Evolutionary conservation across 2,329 filamentous ascomycete species (phyloP).

Genomic region (Stachybotrys echinatus): DNA sequence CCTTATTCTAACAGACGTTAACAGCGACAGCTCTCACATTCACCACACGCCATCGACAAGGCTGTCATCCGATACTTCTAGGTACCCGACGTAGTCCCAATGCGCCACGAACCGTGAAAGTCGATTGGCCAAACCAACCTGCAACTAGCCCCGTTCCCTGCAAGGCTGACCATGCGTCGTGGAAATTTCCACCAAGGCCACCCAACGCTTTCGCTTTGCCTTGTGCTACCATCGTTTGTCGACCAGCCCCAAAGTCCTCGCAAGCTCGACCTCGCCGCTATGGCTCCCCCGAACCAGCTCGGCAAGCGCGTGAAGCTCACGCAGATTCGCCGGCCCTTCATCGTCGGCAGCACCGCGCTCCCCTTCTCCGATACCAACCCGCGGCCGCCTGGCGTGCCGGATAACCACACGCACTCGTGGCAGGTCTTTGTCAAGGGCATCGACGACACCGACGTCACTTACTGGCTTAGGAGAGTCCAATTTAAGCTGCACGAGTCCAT

Average conservation of each 20-base stretch:
- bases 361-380: slow-evolving; percentile 77
- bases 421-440: slow-evolving; percentile 88
- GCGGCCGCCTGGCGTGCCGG: slow-evolving; percentile 68
- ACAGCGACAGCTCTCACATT: background rate
- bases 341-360: slow-evolving; percentile 75
- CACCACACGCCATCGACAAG: background rate
- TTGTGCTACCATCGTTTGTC: no score
- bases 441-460: slow-evolving; percentile 84
- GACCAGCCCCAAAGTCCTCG: no score
- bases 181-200: no score
- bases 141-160: background rate
- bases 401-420: slow-evolving; percentile 96
- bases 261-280: slow-evolving; percentile 17
- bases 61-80: no score
- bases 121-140: background rate
- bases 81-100: no score
- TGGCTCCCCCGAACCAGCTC: slow-evolving; percentile 54
- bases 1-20: no score
- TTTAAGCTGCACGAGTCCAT: slow-evolving; percentile 99
- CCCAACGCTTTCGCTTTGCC: no score
- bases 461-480: slow-evolving; percentile 94
- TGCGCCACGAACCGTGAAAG: background rate
- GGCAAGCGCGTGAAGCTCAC: slow-evolving; percentile 62
- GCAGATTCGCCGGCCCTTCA: slow-evolving; percentile 59
- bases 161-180: slow-evolving; percentile 6